Evolutionary conservation across 192 early-diverging fungal species (phyloP).

Genomic region (Mortierella antarctica): DNA sequence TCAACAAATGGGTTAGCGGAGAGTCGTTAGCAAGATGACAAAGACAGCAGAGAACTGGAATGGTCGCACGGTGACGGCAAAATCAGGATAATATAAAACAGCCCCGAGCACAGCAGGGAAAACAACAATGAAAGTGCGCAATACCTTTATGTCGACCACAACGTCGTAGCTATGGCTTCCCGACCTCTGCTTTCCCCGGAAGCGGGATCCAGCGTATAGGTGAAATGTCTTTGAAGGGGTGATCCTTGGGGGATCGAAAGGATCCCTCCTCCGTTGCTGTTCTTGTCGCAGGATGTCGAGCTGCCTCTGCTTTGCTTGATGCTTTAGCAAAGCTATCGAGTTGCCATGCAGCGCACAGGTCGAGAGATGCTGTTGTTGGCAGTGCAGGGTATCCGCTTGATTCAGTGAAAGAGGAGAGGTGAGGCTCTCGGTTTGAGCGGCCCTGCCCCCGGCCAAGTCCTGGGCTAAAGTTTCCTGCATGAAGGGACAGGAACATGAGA

Average conservation of each 20-base stretch:
- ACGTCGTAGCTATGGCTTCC: conserved; percentile 73
- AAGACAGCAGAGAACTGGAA: background rate
- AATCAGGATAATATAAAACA: background rate
- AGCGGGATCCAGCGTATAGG: conserved; percentile 72
- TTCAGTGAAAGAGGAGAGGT: no score
- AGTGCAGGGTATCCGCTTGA: no score
- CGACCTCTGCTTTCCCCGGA: conserved; percentile 74
- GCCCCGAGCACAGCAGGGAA: background rate
- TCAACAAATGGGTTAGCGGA: background rate
- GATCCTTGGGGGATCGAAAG: conserved; percentile 34
- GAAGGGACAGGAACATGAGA: no score
- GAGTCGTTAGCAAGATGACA: background rate
- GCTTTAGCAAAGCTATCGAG: background rate
- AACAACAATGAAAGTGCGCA: background rate
- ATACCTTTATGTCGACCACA: conserved; percentile 78
- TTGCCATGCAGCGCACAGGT: background rate
- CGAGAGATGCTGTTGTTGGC: no score
- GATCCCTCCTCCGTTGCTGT: background rate
- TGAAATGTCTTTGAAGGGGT: conserved; percentile 40
- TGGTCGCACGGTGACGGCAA: no score
- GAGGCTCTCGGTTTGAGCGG: no score
- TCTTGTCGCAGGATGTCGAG: conserved; percentile 3
- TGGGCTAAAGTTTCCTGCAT: no score
- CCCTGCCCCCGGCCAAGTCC: no score
- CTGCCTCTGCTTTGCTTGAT: conserved; percentile 11